A percentile compares a stretch with the other conserved stretches of the same genome.
phyloP scores from a whole-genome alignment of 768 basidiomycete species.

The Mycena rosella region DNA sequence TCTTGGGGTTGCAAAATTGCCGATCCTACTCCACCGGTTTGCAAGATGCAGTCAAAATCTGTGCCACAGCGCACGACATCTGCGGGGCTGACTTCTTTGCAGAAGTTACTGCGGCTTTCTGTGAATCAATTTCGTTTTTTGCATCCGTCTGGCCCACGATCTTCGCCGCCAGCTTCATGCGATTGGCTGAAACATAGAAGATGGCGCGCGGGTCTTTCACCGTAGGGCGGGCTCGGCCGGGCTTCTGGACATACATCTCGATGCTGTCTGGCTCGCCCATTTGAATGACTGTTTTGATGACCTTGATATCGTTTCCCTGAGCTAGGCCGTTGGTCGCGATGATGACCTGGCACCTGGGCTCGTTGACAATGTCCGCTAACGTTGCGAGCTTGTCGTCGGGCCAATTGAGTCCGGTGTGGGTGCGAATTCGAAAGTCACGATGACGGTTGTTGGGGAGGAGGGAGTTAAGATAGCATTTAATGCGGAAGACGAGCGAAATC shows the following conservation, averaged over 20 bases:
- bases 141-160: background rate
- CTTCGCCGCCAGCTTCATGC: background rate
- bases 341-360: background rate
- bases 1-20: background rate
- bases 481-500: constrained; percentile 39
- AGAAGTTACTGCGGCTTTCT: background rate
- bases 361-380: background rate
- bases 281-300: constrained; percentile 3
- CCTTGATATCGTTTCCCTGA: background rate
- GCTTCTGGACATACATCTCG: constrained; percentile 14
- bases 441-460: background rate
- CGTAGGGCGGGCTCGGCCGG: background rate
- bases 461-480: constrained; percentile 37
- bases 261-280: constrained; percentile 7
- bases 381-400: no score
- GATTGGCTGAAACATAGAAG: background rate
- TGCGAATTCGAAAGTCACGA: background rate
- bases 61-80: no score
- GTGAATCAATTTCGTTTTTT: constrained; percentile 2
- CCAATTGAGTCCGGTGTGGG: no score
- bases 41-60: no score
- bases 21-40: constrained; percentile 10
- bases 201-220: background rate
- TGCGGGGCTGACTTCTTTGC: background rate
- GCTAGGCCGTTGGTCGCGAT: constrained; percentile 7